Percentiles rank a stretch among this genome's conserved stretches.
Conservation (phyloP, 2,329 filamentous ascomycete species). For the Teratosphaeria epicoccoides region DNA sequence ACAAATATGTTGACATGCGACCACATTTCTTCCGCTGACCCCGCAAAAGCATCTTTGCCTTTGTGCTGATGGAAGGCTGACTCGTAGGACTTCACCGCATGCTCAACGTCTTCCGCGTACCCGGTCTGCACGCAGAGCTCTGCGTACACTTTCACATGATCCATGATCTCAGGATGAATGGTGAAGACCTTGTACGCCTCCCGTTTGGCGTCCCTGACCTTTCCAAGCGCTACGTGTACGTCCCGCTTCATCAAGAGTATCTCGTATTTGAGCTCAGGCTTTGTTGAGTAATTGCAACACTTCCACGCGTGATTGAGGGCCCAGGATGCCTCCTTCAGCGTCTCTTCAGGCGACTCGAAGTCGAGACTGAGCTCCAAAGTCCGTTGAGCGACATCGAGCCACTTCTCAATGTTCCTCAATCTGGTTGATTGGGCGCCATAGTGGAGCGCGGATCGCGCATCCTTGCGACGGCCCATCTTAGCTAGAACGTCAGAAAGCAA, state of each 20-base stretch:
- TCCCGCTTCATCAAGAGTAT: constrained; percentile 42
- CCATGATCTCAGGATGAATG: constrained; percentile 42
- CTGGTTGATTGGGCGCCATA: constrained; percentile 36
- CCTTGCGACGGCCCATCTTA: constrained; percentile 45
- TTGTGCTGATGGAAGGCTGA: constrained; percentile 36
- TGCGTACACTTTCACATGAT: constrained; percentile 46
- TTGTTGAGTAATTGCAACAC: constrained; percentile 43
- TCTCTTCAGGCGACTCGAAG: constrained; percentile 24
- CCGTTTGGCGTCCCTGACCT: constrained; percentile 38
- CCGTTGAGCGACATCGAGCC: constrained; percentile 47
- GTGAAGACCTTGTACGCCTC: constrained; percentile 46
- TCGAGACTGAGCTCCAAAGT: constrained; percentile 41
- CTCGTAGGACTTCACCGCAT: constrained; percentile 34
- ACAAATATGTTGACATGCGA: constrained; percentile 76
- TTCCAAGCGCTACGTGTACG: constrained; percentile 41
- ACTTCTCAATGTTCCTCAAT: constrained; percentile 41
- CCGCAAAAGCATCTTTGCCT: constrained; percentile 19
- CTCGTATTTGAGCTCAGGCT: constrained; percentile 38
- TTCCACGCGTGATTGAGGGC: constrained; percentile 1
- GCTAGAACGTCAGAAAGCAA: constrained; percentile 50
- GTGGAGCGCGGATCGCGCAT: constrained; percentile 46
- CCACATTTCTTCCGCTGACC: constrained; percentile 49
- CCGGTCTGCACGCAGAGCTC: constrained; percentile 35
- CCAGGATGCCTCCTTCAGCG: constrained; percentile 40
- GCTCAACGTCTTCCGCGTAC: constrained; percentile 16